These are phyloP conservation scores for Hericium erinaceus DNA, from an alignment of 768 basidiomycete genomes.

Conservation along the genomic window DNA sequence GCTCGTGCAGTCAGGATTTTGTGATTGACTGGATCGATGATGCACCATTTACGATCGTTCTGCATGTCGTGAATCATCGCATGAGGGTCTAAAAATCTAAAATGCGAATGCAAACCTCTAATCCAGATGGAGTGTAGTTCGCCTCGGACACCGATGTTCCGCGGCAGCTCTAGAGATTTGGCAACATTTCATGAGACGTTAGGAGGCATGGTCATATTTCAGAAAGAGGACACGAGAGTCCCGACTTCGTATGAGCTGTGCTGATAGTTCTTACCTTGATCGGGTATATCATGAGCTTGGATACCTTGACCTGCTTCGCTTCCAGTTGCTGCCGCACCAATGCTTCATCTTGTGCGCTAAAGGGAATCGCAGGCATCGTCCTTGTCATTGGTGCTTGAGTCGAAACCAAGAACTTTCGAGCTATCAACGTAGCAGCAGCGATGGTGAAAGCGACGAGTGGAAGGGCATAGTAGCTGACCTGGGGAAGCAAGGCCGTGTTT, in stretches of 20 bases:
- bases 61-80: conserved; percentile 16
- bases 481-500: not conserved
- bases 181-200: too few relatives aligned
- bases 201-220: not conserved
- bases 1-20: conserved; percentile 61
- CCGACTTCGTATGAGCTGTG: not conserved
- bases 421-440: not conserved
- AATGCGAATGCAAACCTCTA: not conserved
- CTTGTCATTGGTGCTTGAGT: not conserved
- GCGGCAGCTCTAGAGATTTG: not conserved
- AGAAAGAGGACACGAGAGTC: not conserved
- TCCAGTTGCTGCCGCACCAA: not conserved
- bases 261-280: not conserved
- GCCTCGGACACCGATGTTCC: not conserved
- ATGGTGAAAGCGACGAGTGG: not conserved
- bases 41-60: conserved; percentile 67
- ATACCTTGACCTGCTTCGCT: not conserved
- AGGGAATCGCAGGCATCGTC: not conserved
- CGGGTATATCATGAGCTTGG: not conserved
- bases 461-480: not conserved
- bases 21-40: conserved; percentile 47
- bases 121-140: not conserved
- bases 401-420: not conserved
- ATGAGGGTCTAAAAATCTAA: too few relatives aligned
- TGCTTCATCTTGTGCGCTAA: not conserved